Evolutionary conservation across 768 basidiomycete genomes (phyloP).

Genomic region (Mycena vitilis): DNA sequence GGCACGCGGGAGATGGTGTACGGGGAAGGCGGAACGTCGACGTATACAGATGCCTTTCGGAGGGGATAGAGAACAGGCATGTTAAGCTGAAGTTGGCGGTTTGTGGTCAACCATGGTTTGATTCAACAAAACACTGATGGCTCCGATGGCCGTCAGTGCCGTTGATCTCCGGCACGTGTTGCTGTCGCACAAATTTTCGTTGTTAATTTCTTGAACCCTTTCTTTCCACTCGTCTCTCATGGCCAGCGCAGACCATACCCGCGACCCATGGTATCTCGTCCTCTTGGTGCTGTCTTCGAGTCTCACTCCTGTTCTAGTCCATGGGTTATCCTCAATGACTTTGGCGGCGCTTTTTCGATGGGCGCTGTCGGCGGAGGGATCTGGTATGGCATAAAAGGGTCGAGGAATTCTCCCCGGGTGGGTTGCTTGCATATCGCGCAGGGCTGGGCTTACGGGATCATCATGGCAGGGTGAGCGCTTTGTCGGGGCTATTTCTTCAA

Average conservation of each 20-base stretch:
- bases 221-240: constrained; percentile 50
- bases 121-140: no score
- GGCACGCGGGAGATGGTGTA: background rate
- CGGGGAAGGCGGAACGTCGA: constrained; percentile 22
- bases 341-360: constrained; percentile 98
- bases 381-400: constrained; percentile 99
- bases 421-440: constrained; percentile 42
- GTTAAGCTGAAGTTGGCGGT: background rate
- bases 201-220: no score
- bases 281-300: background rate
- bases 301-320: constrained; percentile 65
- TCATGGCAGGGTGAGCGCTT: constrained; percentile 86
- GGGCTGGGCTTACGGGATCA: constrained; percentile 28
- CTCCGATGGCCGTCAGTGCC: no score
- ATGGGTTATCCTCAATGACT: constrained; percentile 98
- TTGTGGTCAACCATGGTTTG: no score
- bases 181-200: no score
- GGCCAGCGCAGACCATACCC: constrained; percentile 92
- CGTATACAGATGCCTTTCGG: constrained; percentile 15
- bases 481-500: constrained; percentile 92
- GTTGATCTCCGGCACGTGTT: no score
- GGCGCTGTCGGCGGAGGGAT: constrained; percentile 97
- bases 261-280: constrained; percentile 84
- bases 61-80: background rate
- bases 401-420: constrained; percentile 94